Base-by-base conservation (phyloP, 345 rosid species). In the Corchorus olitorius region DNA sequence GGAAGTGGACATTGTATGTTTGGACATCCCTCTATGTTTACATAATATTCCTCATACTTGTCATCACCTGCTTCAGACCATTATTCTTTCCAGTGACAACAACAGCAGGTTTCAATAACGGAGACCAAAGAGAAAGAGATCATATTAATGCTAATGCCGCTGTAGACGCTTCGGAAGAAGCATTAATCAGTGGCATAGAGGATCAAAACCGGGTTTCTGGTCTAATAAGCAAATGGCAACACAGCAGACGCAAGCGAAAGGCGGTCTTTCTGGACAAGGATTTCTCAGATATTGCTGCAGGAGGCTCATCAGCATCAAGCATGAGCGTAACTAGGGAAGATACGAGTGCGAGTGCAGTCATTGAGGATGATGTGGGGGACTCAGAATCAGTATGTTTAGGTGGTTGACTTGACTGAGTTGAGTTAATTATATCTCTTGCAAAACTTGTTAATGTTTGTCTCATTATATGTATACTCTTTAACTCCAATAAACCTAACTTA, bases 1-100 rank as follows among this genome's bases (percentile, higher is more conserved):
- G 97, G 99, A 91, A 78, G 76, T 96, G 94, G 97, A 91, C 93
- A 8, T 72, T 88, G 12, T 89, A 77, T 45, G 91, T 89, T 0
- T 96, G 94, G 97, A 73, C 85, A n/a, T 87, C 94, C 0, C 53
- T 93, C 48, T 81, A 83, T 49, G 70, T 88, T 3, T 93, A 83
- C 82, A 49, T 81, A 2, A 37, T 63, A 48, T 66, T 89, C 34
- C 76, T 95, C 14, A 2, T 82, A 1, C 6, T 78, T 3, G 72
- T 93, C 56, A 19, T 88, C 4, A 72, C 83, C 73, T 87, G 84
- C 73, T 86, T 80, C 61, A 85, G 85, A 74, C 80, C 90, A 0
- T 41, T 88, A 16, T 58, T 91, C 54, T 89, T 87, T 65, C 94
- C 87, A 12, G 65, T 71, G 0, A 12, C 53, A 56, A 12, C 53